Evolutionary conservation across 495 filamentous ascomycete genomes (phyloP), one percentile per base, ranked within the genome.

Genomic region (Penicillium coffeae): DNA sequence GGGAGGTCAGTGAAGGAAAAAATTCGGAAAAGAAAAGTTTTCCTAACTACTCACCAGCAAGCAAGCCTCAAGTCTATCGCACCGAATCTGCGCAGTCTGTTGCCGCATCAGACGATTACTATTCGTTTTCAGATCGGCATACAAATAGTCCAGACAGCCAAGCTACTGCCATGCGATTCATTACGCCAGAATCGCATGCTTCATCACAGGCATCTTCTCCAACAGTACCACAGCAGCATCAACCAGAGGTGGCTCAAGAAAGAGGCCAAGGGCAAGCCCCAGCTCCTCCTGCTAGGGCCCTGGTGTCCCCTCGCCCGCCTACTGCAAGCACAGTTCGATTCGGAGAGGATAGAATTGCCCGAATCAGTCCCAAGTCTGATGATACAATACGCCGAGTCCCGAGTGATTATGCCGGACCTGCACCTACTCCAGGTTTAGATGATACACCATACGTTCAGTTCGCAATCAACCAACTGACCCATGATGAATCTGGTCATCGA

Each of bases 401-500:
- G 21, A 66, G 66, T 44, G 68, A 72, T 32, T 69, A 67, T 47
- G 59, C 60, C 4, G 64, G 70, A 6, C 58, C 61, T 7, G 70
- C 76, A 21, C 73, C 80, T 1, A 86, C 85, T 1, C 85, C 85
- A 1, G 82, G 76, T 10, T 58, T 79, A 37, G 84, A 88, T 51
- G 80, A 86, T 60, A 83, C 79, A 22, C 83, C 84, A 12, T 87
- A 83, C 56, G 82, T 89, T 38, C 81, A 77, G 22, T 88, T 86
- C 60, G 85, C 85, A 30, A 82, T 89, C 40, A 82, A 86, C 42
- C 85, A 88, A 57, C 71, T 89, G 43, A 88, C 85, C 6, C 66
- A 79, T 19, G 81, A 87, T 52, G 83, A 85, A 45, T 77, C 83
- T 39, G 69, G 77, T 4, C 42, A 53, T 13, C 63, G 61, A 1